Evolutionary conservation across 768 basidiomycete genomes (phyloP).

Genomic region (Cystobasidium ongulense): DNA sequence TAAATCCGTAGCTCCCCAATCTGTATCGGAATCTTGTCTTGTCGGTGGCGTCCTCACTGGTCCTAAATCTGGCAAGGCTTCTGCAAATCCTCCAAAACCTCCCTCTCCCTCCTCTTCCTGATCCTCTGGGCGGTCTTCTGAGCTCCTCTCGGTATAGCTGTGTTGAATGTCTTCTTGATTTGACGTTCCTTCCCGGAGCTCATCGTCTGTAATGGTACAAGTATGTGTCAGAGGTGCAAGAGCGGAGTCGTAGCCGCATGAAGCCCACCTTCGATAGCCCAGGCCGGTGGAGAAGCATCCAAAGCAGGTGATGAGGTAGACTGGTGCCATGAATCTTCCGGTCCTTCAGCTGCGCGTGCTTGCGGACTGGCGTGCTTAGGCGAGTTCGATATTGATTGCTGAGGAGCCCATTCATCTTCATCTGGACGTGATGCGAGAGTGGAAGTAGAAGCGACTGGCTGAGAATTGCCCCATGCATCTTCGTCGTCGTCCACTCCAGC

Average conservation of each 20-base stretch:
- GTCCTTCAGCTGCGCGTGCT: neutral
- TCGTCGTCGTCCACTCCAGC: neutral
- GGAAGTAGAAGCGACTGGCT: neutral
- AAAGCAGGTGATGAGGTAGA: neutral
- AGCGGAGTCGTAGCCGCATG: neutral
- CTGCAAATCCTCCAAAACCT: neutral
- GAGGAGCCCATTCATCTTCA: neutral
- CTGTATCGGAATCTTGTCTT: neutral
- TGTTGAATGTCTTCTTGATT: neutral
- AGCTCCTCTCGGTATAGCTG: neutral
- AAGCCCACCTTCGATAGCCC: neutral
- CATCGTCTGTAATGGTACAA: neutral
- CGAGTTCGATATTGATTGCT: neutral
- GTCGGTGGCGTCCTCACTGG: neutral
- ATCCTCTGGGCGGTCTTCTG: neutral
- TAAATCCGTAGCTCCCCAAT: slow-evolving; percentile 4
- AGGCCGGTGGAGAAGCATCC: neutral
- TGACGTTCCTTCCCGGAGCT: neutral
- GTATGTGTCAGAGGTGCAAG: neutral
- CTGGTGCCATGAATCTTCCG: neutral
- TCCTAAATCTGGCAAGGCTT: slow-evolving; percentile 3
- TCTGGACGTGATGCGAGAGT: neutral
- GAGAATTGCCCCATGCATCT: neutral
- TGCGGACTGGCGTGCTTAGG: neutral
- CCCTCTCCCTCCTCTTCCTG: neutral